These are phyloP conservation scores for Fusarium sp. DNA, from an alignment of 2,329 filamentous ascomycete species.

Conservation along the genomic window DNA sequence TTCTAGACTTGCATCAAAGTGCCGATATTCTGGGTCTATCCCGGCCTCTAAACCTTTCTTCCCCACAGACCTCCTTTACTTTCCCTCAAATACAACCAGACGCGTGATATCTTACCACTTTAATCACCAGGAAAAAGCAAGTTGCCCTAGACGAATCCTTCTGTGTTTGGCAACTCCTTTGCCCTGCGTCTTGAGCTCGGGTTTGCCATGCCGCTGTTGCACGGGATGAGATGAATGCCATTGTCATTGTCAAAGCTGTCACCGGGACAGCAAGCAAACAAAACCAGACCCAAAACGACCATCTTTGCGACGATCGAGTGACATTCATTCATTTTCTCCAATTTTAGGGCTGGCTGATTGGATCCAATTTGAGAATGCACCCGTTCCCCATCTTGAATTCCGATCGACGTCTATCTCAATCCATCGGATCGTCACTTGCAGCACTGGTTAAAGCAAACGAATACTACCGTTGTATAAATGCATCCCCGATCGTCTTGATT, in stretches of 20 bases:
- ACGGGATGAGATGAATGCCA: not conserved
- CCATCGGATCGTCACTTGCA: not conserved
- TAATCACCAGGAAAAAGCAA: constrained; percentile 3
- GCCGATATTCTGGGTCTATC: constrained; percentile 10
- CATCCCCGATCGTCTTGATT: no score
- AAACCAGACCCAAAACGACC: not conserved
- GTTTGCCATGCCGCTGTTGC: constrained; percentile 8
- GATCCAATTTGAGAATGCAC: not conserved
- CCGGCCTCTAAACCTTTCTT: constrained; percentile 6
- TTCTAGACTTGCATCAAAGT: constrained; percentile 7
- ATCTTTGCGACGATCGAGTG: not conserved
- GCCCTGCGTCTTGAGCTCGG: not conserved
- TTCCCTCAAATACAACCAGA: constrained; percentile 19
- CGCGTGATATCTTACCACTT: constrained; percentile 19
- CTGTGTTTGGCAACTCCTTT: constrained; percentile 3
- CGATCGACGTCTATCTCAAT: not conserved
- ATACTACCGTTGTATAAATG: not conserved
- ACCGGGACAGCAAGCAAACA: not conserved
- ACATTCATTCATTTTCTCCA: constrained; percentile 6
- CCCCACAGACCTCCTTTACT: constrained; percentile 32
- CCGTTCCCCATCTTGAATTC: not conserved
- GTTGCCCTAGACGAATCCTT: constrained; percentile 1
- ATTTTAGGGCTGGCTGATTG: constrained; percentile 1
- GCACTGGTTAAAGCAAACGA: not conserved
- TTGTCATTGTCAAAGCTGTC: constrained; percentile 3